These are phyloP conservation scores for Vaccinium myrtillus DNA, from an alignment of 148 eudicot species.

Conservation along the genomic window DNA sequence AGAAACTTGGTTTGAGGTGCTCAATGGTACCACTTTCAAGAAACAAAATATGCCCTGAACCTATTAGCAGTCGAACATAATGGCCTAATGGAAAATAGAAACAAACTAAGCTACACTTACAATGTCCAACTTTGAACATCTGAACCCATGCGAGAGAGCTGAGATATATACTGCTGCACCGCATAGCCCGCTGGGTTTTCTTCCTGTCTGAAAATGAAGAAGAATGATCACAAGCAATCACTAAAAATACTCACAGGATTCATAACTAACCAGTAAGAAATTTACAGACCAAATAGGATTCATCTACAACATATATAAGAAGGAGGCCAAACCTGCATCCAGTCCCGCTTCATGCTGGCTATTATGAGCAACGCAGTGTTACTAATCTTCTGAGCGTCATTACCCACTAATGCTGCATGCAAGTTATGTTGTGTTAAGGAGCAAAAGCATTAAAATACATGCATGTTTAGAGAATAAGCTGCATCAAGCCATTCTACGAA, in stretches of 20 bases:
- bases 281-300: background rate
- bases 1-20: background rate
- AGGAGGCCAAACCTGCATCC: conserved; percentile 50
- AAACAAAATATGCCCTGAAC: background rate
- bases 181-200: conserved; percentile 63
- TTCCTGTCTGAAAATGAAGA: conserved; percentile 45
- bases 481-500: background rate
- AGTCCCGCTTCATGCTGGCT: conserved; percentile 57
- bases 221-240: conserved; percentile 2
- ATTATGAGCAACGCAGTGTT: conserved; percentile 37
- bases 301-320: background rate
- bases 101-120: conserved; percentile 30
- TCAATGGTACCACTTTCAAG: background rate
- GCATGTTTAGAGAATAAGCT: background rate
- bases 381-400: conserved; percentile 4
- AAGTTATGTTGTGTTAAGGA: background rate
- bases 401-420: conserved; percentile 35
- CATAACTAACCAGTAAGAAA: background rate
- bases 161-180: conserved; percentile 60
- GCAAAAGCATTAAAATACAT: background rate
- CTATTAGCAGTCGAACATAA: background rate
- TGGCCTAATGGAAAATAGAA: background rate
- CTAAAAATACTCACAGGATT: background rate
- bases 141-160: conserved; percentile 54
- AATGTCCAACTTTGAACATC: conserved; percentile 43